Evolutionary conservation across 208 protist species (phyloP).

Genomic region (Leishmania gerbilli): DNA sequence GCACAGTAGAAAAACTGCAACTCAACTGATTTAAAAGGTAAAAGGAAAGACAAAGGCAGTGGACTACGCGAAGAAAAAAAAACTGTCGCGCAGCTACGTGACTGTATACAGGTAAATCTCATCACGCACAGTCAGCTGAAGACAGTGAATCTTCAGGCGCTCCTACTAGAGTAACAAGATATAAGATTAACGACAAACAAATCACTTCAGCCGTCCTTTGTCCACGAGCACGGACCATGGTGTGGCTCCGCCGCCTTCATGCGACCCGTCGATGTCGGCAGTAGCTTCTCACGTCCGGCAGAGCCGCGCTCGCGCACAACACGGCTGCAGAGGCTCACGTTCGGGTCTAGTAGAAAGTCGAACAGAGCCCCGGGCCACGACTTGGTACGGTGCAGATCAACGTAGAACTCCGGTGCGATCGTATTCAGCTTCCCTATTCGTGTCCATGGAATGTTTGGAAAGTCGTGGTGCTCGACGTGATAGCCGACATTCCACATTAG

Average conservation of each 20-base stretch:
- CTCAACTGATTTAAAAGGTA: too few relatives aligned
- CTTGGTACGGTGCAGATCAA: constrained; percentile 68
- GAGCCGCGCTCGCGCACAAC: constrained; percentile 74
- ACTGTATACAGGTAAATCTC: background rate
- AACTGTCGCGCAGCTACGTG: background rate
- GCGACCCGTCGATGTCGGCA: constrained; percentile 42
- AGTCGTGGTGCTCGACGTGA: constrained; percentile 98
- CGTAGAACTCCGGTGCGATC: constrained; percentile 95
- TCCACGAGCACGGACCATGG: constrained; percentile 50
- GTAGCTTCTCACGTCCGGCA: constrained; percentile 43
- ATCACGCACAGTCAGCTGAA: background rate
- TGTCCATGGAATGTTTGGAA: constrained; percentile 94
- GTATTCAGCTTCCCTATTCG: constrained; percentile 76
- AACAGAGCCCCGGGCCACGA: constrained; percentile 83
- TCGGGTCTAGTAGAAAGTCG: constrained; percentile 81
- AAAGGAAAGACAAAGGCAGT: too few relatives aligned
- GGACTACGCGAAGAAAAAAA: background rate
- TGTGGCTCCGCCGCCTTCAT: constrained; percentile 52
- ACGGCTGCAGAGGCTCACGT: constrained; percentile 70
- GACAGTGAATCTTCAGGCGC: background rate
- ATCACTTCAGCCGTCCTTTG: constrained; percentile 13
- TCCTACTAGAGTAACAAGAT: background rate
- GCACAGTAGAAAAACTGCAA: too few relatives aligned
- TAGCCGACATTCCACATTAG: constrained; percentile 95
- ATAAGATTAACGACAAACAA: background rate